phyloP scores from a whole-genome alignment of 1,284 basidiomycete genomes.

The Sporisorium exsertum region DNA sequence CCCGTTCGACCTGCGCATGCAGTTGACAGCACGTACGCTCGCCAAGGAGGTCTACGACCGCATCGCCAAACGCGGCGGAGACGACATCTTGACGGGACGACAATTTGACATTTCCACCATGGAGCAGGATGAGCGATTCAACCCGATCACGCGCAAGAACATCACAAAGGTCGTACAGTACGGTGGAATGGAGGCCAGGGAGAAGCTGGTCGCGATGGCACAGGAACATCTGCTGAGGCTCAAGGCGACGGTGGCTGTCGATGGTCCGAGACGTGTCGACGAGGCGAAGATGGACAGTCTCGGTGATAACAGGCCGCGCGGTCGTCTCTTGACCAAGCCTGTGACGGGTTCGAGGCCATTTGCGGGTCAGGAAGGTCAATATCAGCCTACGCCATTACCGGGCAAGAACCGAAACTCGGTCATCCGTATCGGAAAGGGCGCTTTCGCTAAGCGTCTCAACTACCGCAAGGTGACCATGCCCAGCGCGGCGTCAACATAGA shows the following conservation, averaged over 20 bases:
- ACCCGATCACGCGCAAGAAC: slow-evolving; percentile 58
- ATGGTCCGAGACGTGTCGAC: slow-evolving; percentile 53
- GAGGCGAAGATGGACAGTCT: slow-evolving; percentile 32
- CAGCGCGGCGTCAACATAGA: slow-evolving; percentile 4
- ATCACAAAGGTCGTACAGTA: slow-evolving; percentile 61
- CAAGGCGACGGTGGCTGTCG: slow-evolving; percentile 52
- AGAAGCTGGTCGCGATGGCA: slow-evolving; percentile 51
- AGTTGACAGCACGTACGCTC: slow-evolving; percentile 65
- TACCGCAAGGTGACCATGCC: slow-evolving; percentile 43
- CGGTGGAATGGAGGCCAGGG: slow-evolving; percentile 55
- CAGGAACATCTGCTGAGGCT: slow-evolving; percentile 54
- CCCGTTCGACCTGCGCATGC: slow-evolving; percentile 81
- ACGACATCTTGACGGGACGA: slow-evolving; percentile 42
- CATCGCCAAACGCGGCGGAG: slow-evolving; percentile 46
- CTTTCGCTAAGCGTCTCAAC: slow-evolving; percentile 61
- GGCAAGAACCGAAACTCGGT: slow-evolving; percentile 58
- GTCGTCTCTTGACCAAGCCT: slow-evolving; percentile 55
- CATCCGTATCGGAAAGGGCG: slow-evolving; percentile 64
- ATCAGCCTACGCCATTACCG: slow-evolving; percentile 38
- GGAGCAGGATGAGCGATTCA: slow-evolving; percentile 58
- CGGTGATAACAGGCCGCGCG: slow-evolving; percentile 44
- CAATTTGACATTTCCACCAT: slow-evolving; percentile 42
- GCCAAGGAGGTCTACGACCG: slow-evolving; percentile 59
- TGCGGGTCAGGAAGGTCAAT: slow-evolving; percentile 43
- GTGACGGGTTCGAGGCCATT: slow-evolving; percentile 35